phyloP scores from a whole-genome alignment of 2,329 filamentous ascomycete genomes.

The Epichloe bromicola region DNA sequence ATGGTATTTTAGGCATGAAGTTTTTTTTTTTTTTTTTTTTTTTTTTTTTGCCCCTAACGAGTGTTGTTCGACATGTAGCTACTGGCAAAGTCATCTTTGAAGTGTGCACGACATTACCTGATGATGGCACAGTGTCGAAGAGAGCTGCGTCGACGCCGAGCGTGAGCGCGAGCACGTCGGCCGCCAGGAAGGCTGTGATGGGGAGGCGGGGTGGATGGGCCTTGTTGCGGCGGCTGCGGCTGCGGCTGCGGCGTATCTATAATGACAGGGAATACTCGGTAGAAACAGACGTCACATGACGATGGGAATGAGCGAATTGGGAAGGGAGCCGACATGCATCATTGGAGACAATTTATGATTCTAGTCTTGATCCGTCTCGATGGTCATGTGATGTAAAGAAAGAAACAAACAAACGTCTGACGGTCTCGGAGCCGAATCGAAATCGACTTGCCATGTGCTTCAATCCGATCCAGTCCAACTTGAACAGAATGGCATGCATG shows the following conservation, averaged over 20 bases:
- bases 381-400: not conserved
- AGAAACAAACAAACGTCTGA: not conserved
- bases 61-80: not conserved
- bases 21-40: not conserved
- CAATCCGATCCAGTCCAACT: too few relatives aligned
- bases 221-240: not conserved
- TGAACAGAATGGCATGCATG: too few relatives aligned
- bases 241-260: not conserved
- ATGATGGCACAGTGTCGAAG: not conserved
- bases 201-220: not conserved
- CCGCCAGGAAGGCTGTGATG: not conserved
- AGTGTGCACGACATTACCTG: slow-evolving; percentile 2
- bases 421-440: too few relatives aligned
- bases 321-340: too few relatives aligned
- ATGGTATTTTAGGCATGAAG: too few relatives aligned
- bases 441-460: too few relatives aligned
- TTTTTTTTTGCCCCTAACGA: not conserved
- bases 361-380: too few relatives aligned
- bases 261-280: not conserved
- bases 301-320: too few relatives aligned
- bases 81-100: slow-evolving; percentile 3
- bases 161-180: not conserved
- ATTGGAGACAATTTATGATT: too few relatives aligned
- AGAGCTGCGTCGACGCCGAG: not conserved
- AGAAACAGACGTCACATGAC: too few relatives aligned